Conservation (phyloP, 139 green algal species). For the Nannochloris sp. region DNA sequence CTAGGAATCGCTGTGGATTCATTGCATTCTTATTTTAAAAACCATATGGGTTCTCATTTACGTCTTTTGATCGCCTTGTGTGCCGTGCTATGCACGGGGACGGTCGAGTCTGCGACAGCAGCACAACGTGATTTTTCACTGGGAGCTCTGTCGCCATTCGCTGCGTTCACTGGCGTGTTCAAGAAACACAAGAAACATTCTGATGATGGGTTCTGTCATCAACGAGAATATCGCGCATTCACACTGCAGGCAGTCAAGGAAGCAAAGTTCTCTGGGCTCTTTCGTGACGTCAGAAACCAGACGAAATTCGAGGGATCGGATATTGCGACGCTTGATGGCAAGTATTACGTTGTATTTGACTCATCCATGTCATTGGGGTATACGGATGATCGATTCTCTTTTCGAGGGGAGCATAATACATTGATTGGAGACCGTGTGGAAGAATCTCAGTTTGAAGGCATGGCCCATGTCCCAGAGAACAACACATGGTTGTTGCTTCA, state of each 20-base stretch:
- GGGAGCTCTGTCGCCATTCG: no score
- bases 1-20: no score
- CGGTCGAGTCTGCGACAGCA: no score
- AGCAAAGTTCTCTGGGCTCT: slow-evolving; percentile 11
- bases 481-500: slow-evolving; percentile 39
- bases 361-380: slow-evolving; percentile 10
- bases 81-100: no score
- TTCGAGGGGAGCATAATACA: slow-evolving; percentile 9
- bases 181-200: not conserved
- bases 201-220: not conserved
- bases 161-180: no score
- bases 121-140: no score
- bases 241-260: slow-evolving; percentile 16
- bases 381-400: slow-evolving; percentile 8
- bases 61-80: no score
- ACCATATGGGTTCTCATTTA: no score
- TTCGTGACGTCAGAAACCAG: slow-evolving; percentile 6
- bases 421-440: slow-evolving; percentile 7
- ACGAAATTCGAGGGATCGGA: slow-evolving; percentile 14
- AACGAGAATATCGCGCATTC: not conserved
- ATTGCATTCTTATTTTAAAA: no score
- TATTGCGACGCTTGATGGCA: not conserved
- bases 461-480: slow-evolving; percentile 21
- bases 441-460: slow-evolving; percentile 23
- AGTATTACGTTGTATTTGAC: slow-evolving; percentile 21